Evolutionary conservation across 768 basidiomycete species (phyloP).

Genomic region (Macrolepiota dolichaula): DNA sequence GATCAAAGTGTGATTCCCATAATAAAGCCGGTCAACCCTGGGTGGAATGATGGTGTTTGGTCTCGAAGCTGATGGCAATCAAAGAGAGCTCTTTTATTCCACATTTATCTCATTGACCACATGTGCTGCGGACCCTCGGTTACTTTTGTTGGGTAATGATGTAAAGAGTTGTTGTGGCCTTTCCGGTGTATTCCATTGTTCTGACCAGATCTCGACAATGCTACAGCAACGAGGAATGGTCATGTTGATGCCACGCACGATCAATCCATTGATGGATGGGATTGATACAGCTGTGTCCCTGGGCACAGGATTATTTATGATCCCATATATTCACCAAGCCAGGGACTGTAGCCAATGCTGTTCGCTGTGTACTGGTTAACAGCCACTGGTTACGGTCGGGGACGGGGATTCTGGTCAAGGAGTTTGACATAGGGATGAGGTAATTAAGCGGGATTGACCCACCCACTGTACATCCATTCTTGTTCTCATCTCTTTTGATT

Average conservation of each 20-base stretch:
- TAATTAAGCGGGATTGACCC: neutral
- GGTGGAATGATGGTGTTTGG: slow-evolving; percentile 5
- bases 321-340: neutral
- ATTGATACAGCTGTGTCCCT: neutral
- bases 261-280: slow-evolving; percentile 9
- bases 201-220: neutral
- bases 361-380: too few relatives aligned
- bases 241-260: neutral
- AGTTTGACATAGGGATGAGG: neutral
- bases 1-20: neutral
- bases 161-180: neutral
- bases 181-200: neutral
- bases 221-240: neutral
- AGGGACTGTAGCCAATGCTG: too few relatives aligned
- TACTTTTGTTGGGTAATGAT: neutral
- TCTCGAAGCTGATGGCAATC: neutral
- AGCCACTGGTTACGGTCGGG: neutral
- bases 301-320: neutral
- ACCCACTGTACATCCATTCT: slow-evolving; percentile 10
- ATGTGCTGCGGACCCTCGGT: neutral
- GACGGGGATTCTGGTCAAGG: neutral
- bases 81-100: neutral
- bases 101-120: neutral
- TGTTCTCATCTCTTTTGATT: slow-evolving; percentile 11
- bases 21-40: neutral